A percentile compares a stretch with the other conserved stretches of the same genome.
These are phyloP conservation scores for Pecoramyces ruminantium DNA, from an alignment of 192 early-diverging fungal genomes.

Conservation along the genomic window DNA sequence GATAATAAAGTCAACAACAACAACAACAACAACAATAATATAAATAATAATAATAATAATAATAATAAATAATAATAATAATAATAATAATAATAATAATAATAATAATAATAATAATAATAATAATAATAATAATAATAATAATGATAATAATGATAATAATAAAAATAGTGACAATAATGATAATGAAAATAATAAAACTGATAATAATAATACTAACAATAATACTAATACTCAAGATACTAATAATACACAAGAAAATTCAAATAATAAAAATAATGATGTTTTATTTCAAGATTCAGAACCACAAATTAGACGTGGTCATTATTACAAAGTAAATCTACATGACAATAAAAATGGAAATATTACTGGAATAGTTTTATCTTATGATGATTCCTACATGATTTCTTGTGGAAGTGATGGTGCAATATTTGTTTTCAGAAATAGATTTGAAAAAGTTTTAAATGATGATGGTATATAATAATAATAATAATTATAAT, in stretches of 20 bases:
- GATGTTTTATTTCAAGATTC: background rate
- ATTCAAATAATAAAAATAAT: no score
- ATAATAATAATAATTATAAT: no score
- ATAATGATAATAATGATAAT: background rate
- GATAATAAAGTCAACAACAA: no score
- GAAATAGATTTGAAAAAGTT: background rate
- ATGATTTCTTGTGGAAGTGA: constrained; percentile 20
- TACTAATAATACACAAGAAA: no score
- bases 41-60: no score
- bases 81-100: background rate
- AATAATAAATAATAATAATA: no score
- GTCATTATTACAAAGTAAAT: constrained; percentile 33
- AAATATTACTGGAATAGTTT: constrained; percentile 10
- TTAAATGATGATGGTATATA: background rate
- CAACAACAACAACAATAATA: no score
- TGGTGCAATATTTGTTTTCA: constrained; percentile 31
- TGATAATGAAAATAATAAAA: background rate
- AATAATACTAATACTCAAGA: background rate
- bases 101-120: background rate
- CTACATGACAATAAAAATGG: constrained; percentile 25
- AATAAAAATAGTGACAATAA: background rate
- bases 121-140: background rate
- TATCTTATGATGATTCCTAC: constrained; percentile 35
- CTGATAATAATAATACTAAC: background rate
- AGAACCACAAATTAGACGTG: constrained; percentile 3